These are phyloP conservation scores for Ceriops decandra DNA, from an alignment of 345 rosid species.

Conservation along the genomic window DNA sequence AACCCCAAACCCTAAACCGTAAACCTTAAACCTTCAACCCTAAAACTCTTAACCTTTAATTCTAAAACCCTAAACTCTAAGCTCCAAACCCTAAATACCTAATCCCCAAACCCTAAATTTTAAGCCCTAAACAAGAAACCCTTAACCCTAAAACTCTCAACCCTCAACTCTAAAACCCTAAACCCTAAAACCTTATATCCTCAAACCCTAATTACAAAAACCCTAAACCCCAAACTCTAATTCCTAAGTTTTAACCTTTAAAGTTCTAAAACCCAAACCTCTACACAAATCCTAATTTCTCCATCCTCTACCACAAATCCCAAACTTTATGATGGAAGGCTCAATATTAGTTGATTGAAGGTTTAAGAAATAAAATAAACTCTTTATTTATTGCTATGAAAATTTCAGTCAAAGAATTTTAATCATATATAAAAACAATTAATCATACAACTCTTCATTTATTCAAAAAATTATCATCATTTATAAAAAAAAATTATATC, in stretches of 20 bases:
- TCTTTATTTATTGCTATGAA: no score
- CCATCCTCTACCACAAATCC: background rate
- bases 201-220: conserved; percentile 10
- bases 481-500: no score
- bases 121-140: conserved; percentile 15
- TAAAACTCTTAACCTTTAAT: background rate
- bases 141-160: conserved; percentile 5
- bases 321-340: conserved; percentile 4
- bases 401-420: no score
- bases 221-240: conserved; percentile 15
- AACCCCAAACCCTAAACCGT: conserved; percentile 19
- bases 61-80: conserved; percentile 15
- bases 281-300: background rate
- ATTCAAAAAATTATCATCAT: no score
- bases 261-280: conserved; percentile 2
- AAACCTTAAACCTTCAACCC: conserved; percentile 7
- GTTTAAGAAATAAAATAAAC: no score
- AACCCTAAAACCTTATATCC: background rate
- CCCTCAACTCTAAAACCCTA: background rate
- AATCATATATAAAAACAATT: no score
- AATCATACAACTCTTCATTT: no score
- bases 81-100: conserved; percentile 6
- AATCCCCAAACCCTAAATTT: conserved; percentile 7
- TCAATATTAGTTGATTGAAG: background rate
- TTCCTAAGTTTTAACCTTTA: conserved; percentile 1